phyloP scores from a whole-genome alignment of 1,284 basidiomycete genomes.

The Ceratobasidium sp. region DNA sequence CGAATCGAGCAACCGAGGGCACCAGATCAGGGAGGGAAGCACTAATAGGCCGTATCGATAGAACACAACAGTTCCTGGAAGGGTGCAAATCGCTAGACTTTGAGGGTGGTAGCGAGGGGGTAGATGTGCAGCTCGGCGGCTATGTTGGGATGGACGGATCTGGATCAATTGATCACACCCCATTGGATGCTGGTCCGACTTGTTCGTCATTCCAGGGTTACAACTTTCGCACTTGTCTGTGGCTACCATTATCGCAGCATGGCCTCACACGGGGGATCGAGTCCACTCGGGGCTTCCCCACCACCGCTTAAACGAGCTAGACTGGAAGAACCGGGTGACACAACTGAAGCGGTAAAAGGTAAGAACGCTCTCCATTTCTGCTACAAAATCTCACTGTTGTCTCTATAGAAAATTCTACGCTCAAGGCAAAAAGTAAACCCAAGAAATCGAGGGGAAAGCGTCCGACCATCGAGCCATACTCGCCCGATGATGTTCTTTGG shows the following conservation, averaged over 20 bases:
- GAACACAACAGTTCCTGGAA: constrained; percentile 13
- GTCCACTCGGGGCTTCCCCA: constrained; percentile 17
- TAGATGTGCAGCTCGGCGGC: not conserved
- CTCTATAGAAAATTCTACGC: constrained; percentile 5
- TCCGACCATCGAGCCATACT: constrained; percentile 71
- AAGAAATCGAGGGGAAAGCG: constrained; percentile 52
- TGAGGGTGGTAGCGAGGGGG: constrained; percentile 5
- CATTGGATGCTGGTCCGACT: constrained; percentile 31
- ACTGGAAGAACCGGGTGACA: constrained; percentile 12
- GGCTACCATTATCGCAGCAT: constrained; percentile 4
- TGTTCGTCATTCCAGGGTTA: constrained; percentile 21
- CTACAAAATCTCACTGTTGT: not conserved
- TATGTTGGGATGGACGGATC: not conserved
- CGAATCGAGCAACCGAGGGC: constrained; percentile 19
- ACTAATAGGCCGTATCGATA: not conserved
- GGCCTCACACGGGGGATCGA: constrained; percentile 26
- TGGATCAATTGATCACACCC: not conserved
- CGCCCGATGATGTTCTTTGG: constrained; percentile 80
- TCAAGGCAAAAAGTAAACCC: constrained; percentile 34
- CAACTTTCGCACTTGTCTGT: not conserved
- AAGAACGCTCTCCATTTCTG: not conserved
- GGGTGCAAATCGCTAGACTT: not conserved
- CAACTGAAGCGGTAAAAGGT: constrained; percentile 20
- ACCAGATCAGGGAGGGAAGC: constrained; percentile 7
- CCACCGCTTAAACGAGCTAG: constrained; percentile 32